phyloP scores from a whole-genome alignment of 2,329 filamentous ascomycete species.

The Aspergillus melleus region DNA sequence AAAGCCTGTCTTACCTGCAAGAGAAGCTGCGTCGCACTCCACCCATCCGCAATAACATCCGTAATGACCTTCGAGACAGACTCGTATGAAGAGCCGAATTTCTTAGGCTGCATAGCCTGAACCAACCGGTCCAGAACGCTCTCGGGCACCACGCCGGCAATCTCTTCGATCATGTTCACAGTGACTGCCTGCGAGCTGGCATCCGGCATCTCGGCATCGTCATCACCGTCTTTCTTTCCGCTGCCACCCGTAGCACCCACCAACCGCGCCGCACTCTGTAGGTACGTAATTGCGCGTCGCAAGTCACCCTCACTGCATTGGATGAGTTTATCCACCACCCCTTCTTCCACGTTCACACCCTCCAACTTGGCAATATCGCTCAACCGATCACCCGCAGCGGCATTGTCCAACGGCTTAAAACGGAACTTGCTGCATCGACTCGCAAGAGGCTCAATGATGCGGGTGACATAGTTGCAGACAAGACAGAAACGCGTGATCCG shows the following conservation, averaged over 20 bases:
- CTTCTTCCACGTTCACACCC: conserved; percentile 71
- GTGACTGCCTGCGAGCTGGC: conserved; percentile 60
- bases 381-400: conserved; percentile 75
- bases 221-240: conserved; percentile 49
- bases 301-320: conserved; percentile 90
- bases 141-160: conserved; percentile 88
- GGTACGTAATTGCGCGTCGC: conserved; percentile 90
- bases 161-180: conserved; percentile 82
- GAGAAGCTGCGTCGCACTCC: conserved; percentile 89
- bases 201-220: conserved; percentile 62
- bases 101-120: conserved; percentile 72
- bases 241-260: conserved; percentile 64
- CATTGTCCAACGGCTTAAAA: conserved; percentile 92
- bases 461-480: conserved; percentile 97
- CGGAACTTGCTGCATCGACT: conserved; percentile 94
- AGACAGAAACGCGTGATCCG: conserved; percentile 97
- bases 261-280: conserved; percentile 90
- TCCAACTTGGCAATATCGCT: conserved; percentile 81
- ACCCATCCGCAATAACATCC: conserved; percentile 92
- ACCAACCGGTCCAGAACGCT: conserved; percentile 69
- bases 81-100: conserved; percentile 66
- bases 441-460: conserved; percentile 95
- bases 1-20: conserved; percentile 60
- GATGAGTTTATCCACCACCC: conserved; percentile 80
- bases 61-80: conserved; percentile 77